Evolutionary conservation across 2,329 filamentous ascomycete species (phyloP).

Genomic region (Penicillium glabrum): DNA sequence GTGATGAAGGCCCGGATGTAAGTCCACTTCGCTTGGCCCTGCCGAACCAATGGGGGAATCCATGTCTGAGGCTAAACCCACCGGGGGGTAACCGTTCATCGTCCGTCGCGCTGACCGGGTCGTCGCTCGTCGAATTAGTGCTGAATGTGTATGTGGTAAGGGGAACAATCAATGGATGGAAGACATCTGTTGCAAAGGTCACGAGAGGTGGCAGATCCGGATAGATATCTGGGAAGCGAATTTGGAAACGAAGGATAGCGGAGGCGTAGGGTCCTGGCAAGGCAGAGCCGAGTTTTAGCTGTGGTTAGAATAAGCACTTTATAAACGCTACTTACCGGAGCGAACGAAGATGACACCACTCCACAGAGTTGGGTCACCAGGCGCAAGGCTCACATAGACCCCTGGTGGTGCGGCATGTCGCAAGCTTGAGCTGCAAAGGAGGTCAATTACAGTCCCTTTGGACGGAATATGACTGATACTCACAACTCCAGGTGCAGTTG

Average conservation of each 20-base stretch:
- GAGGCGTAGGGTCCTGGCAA: slow-evolving; percentile 78
- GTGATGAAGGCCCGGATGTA: slow-evolving; percentile 37
- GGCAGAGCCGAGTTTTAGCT: not conserved
- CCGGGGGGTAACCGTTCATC: slow-evolving; percentile 82
- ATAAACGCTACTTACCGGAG: slow-evolving; percentile 60
- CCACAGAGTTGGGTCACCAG: slow-evolving; percentile 80
- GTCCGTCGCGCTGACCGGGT: slow-evolving; percentile 79
- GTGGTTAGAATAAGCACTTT: not conserved
- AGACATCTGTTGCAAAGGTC: slow-evolving; percentile 88
- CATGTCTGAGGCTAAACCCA: slow-evolving; percentile 85
- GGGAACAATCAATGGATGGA: slow-evolving; percentile 89
- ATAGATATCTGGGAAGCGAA: slow-evolving; percentile 80
- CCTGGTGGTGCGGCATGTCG: slow-evolving; percentile 82
- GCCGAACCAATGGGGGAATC: slow-evolving; percentile 89
- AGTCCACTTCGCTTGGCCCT: slow-evolving; percentile 49
- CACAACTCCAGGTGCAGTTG: slow-evolving; percentile 82
- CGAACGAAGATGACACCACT: slow-evolving; percentile 89
- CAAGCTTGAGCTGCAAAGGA: slow-evolving; percentile 65
- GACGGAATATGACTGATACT: slow-evolving; percentile 26
- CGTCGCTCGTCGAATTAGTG: slow-evolving; percentile 70
- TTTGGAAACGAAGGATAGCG: slow-evolving; percentile 84
- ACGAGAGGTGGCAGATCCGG: slow-evolving; percentile 78
- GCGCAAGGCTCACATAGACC: slow-evolving; percentile 80
- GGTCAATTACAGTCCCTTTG: not conserved
- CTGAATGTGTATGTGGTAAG: slow-evolving; percentile 94